Conservation (phyloP, 345 rosid species). For the Limnanthes douglasii region DNA sequence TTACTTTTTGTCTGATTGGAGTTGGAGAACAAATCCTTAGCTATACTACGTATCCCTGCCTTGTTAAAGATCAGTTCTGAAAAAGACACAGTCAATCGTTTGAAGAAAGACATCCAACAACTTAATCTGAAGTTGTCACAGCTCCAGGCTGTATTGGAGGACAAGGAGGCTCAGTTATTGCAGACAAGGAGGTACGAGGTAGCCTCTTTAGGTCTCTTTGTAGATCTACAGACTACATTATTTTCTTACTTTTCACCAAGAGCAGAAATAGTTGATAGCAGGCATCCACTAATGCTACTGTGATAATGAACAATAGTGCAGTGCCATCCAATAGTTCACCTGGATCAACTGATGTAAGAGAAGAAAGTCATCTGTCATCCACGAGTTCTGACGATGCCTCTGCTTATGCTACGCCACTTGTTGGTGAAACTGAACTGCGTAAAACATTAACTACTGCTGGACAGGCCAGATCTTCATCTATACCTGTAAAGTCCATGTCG, state of each 20-base stretch:
- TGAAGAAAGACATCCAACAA: slow-evolving; percentile 43
- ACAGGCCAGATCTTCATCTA: slow-evolving; percentile 12
- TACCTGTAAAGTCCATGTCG: slow-evolving; percentile 4
- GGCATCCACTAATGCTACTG: slow-evolving; percentile 23
- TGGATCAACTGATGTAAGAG: slow-evolving; percentile 16
- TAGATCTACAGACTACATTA: slow-evolving; percentile 1
- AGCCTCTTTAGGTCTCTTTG: neutral
- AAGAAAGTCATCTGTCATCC: slow-evolving; percentile 17
- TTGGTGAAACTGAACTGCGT: slow-evolving; percentile 10
- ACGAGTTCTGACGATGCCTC: slow-evolving; percentile 13
- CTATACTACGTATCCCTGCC: slow-evolving; percentile 46
- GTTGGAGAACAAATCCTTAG: slow-evolving; percentile 22
- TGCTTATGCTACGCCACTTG: slow-evolving; percentile 8
- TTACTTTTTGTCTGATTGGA: neutral
- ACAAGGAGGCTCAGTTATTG: slow-evolving; percentile 35
- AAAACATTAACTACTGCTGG: slow-evolving; percentile 11
- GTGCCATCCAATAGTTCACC: slow-evolving; percentile 15
- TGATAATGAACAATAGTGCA: slow-evolving; percentile 10
- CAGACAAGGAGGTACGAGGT: slow-evolving; percentile 27
- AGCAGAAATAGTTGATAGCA: no score
- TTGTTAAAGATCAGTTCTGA: slow-evolving; percentile 50
- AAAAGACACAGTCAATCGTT: slow-evolving; percentile 26
- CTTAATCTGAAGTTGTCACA: slow-evolving; percentile 42
- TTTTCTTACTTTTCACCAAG: no score
- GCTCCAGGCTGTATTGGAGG: slow-evolving; percentile 54